Conservation (phyloP, 73 alveolate genomes). For the Stentor coeruleus region DNA sequence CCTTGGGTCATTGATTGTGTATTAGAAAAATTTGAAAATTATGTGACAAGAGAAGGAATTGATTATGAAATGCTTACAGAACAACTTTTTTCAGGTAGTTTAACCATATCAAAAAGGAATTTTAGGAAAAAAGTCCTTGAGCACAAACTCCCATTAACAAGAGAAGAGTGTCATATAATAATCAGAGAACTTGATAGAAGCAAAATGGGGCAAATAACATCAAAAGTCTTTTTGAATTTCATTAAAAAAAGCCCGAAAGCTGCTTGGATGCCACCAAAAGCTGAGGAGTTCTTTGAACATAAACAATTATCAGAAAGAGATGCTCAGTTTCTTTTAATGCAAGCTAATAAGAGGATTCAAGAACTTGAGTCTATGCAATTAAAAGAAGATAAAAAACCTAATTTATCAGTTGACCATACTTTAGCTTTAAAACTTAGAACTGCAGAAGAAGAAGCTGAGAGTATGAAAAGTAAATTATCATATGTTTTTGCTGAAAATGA, state of each 20-base stretch:
- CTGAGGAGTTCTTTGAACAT: background rate
- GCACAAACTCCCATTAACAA: background rate
- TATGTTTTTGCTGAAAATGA: background rate
- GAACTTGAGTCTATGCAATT: background rate
- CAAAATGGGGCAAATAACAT: background rate
- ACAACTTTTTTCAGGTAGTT: background rate
- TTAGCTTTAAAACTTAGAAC: background rate
- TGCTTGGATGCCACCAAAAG: background rate
- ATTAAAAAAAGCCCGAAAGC: constrained; percentile 2
- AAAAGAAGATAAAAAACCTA: background rate
- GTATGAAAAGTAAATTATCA: background rate
- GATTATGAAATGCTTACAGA: background rate
- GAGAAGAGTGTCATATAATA: background rate
- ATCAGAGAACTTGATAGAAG: background rate
- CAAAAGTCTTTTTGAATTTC: background rate
- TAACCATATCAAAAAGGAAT: background rate
- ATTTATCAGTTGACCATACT: background rate
- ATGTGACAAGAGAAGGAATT: background rate
- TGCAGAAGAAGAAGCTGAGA: constrained; percentile 15
- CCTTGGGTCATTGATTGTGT: background rate
- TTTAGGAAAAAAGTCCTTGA: background rate
- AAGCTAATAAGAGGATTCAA: background rate
- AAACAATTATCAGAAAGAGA: constrained; percentile 8
- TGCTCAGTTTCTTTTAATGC: background rate
- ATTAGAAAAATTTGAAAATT: background rate